A percentile compares a stretch with the other conserved stretches of the same genome.
Conservation (phyloP, 148 eudicot species). For the Agrostemma githago region DNA sequence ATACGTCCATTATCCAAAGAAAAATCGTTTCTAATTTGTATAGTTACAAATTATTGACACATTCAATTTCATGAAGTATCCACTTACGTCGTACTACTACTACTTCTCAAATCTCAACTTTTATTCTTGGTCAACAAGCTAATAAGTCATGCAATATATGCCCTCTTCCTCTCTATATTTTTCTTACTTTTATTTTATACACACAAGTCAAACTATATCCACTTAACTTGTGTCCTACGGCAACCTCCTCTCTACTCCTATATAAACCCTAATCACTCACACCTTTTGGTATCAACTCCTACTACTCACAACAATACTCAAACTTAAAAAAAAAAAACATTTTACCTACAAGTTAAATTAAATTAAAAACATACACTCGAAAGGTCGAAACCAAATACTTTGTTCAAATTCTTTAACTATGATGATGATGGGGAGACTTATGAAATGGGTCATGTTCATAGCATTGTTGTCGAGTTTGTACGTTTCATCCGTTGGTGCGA, state of each 20-base stretch:
- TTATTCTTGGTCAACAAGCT: constrained; percentile 7
- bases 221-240: constrained; percentile 6
- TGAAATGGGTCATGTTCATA: not conserved
- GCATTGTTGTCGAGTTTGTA: not conserved
- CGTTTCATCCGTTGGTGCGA: constrained; percentile 1
- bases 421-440: not conserved
- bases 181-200: not conserved
- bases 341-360: no score
- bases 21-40: no score
- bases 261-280: not conserved
- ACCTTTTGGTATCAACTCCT: not conserved
- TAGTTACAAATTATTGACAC: not conserved
- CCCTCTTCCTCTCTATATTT: no score
- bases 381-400: not conserved
- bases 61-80: constrained; percentile 7
- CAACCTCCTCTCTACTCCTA: not conserved
- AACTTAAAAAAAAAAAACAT: no score
- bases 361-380: no score
- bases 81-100: constrained; percentile 8
- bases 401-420: not conserved
- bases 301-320: not conserved
- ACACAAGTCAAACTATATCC: not conserved
- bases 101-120: not conserved
- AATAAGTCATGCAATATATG: not conserved
- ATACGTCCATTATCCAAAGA: no score